These are phyloP conservation scores for Hypoxylon sp. DNA, from an alignment of 2,329 filamentous ascomycete genomes.

Conservation along the genomic window DNA sequence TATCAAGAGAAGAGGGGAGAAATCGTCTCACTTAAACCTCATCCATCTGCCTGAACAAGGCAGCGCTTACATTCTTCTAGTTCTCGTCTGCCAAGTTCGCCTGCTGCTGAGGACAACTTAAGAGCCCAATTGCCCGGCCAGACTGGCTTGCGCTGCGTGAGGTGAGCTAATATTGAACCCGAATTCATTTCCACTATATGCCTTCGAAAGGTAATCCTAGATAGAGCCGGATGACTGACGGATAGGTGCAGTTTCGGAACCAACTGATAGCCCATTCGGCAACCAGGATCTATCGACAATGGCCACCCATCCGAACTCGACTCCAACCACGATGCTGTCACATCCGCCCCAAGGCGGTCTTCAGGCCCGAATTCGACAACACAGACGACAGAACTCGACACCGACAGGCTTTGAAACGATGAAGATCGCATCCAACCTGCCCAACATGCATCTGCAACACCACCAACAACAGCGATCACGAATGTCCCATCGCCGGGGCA, in stretches of 20 bases:
- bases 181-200: background rate
- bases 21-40: constrained; percentile 21
- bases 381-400: constrained; percentile 91
- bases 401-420: constrained; percentile 82
- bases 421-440: constrained; percentile 76
- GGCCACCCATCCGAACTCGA: constrained; percentile 74
- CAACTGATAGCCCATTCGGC: constrained; percentile 56
- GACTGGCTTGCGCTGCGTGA: constrained; percentile 59
- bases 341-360: constrained; percentile 76
- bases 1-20: constrained; percentile 25
- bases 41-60: constrained; percentile 40
- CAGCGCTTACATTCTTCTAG: constrained; percentile 51
- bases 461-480: constrained; percentile 53
- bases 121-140: constrained; percentile 54
- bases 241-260: constrained; percentile 61
- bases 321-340: constrained; percentile 85
- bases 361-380: constrained; percentile 80
- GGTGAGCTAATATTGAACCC: constrained; percentile 52
- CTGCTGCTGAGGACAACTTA: constrained; percentile 54
- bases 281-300: constrained; percentile 64
- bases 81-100: constrained; percentile 54
- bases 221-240: constrained; percentile 37
- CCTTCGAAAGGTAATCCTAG: constrained; percentile 3
- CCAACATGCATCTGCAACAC: constrained; percentile 65
- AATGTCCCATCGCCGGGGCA: constrained; percentile 80